These are phyloP conservation scores for Hericium erinaceus DNA, from an alignment of 768 basidiomycete species.

Conservation along the genomic window DNA sequence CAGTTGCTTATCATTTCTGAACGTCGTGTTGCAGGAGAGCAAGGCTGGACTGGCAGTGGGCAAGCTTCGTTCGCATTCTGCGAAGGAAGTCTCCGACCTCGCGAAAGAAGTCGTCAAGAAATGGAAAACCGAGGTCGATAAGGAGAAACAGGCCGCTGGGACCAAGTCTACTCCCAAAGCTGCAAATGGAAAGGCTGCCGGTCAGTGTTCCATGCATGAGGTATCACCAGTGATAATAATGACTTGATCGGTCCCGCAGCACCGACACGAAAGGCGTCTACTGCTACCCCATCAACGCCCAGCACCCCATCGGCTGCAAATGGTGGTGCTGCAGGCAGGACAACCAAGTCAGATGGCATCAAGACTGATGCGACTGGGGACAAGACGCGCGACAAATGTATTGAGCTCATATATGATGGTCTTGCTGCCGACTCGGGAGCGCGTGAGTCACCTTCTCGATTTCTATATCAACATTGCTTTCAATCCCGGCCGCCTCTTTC, in stretches of 20 bases:
- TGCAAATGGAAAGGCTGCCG: constrained; percentile 23
- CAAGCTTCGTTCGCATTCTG: constrained; percentile 68
- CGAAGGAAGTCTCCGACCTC: constrained; percentile 66
- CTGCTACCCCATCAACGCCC: constrained; percentile 8
- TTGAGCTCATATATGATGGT: constrained; percentile 87
- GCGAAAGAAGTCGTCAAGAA: constrained; percentile 89
- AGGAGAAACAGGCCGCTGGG: constrained; percentile 38
- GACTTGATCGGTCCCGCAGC: constrained; percentile 7
- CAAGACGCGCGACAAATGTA: constrained; percentile 75
- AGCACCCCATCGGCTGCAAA: constrained; percentile 4
- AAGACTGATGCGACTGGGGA: constrained; percentile 51
- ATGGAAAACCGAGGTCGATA: constrained; percentile 86
- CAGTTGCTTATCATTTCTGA: not conserved
- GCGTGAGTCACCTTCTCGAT: constrained; percentile 45
- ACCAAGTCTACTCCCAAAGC: constrained; percentile 8
- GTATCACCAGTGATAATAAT: not conserved
- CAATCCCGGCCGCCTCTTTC: too few relatives aligned
- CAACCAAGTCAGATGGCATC: constrained; percentile 64
- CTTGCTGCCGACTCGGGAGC: constrained; percentile 79
- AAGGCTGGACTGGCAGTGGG: constrained; percentile 89
- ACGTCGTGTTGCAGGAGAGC: constrained; percentile 56
- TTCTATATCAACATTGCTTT: not conserved
- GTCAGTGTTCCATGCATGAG: constrained; percentile 21
- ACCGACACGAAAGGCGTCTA: constrained; percentile 18
- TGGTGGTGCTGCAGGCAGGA: constrained; percentile 35